Percentiles rank a stretch among this genome's conserved stretches.
These are phyloP conservation scores for Starmerella sp. DNA, from an alignment of 805 yeast genomes.

Conservation along the genomic window DNA sequence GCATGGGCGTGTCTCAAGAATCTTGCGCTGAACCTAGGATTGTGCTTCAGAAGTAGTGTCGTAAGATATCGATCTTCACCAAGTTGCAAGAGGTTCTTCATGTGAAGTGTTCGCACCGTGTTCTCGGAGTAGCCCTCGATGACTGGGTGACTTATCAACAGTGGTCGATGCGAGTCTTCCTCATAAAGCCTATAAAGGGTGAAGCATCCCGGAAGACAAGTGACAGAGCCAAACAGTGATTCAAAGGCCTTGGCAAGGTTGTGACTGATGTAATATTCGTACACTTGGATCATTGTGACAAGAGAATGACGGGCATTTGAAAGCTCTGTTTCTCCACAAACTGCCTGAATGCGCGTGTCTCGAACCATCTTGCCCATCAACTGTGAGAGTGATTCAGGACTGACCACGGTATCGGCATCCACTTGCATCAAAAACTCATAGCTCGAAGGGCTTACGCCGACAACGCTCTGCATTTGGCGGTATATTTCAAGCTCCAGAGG, in stretches of 20 bases:
- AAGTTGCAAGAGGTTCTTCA: conserved; percentile 47
- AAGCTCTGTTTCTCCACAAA: conserved; percentile 52
- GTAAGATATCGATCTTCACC: conserved; percentile 54
- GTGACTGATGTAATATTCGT: conserved; percentile 53
- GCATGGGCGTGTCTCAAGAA: conserved; percentile 49
- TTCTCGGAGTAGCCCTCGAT: conserved; percentile 47
- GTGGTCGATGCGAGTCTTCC: conserved; percentile 46
- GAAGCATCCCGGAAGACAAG: conserved; percentile 59
- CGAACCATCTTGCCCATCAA: conserved; percentile 46
- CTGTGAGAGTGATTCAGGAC: conserved; percentile 43
- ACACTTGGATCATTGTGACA: conserved; percentile 52
- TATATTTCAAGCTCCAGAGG: conserved; percentile 46
- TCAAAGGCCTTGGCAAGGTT: conserved; percentile 55
- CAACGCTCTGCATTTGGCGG: conserved; percentile 43
- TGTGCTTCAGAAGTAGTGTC: conserved; percentile 44
- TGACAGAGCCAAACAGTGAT: conserved; percentile 50
- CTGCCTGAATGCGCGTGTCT: conserved; percentile 45
- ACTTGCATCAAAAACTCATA: conserved; percentile 47
- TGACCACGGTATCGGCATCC: conserved; percentile 54
- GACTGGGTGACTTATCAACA: conserved; percentile 49
- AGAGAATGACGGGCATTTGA: conserved; percentile 42
- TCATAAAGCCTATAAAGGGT: conserved; percentile 46
- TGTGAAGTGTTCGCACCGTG: conserved; percentile 46
- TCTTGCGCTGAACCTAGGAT: conserved; percentile 45
- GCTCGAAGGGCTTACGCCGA: conserved; percentile 47